Percentiles rank a stretch among this genome's conserved stretches.
Evolutionary conservation across 371 early-diverging fungal species (phyloP).

Genomic region (Umbelopsis sp.): DNA sequence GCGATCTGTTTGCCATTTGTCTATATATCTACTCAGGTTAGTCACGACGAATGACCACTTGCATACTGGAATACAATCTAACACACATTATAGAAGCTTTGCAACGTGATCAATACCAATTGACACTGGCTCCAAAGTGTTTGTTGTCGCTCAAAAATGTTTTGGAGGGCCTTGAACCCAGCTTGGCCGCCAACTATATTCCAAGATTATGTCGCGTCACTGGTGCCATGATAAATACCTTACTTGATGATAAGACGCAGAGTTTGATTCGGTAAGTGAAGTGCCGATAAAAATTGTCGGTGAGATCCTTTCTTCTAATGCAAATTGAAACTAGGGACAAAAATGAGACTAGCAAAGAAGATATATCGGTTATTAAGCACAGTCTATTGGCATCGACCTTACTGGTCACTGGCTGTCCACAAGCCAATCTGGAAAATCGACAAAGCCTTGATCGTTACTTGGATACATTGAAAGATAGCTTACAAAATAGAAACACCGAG

Average conservation of each 20-base stretch:
- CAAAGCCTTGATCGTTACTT: conserved; percentile 31
- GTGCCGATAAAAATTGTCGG: too few relatives aligned
- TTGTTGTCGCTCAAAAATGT: conserved; percentile 47
- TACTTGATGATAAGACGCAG: conserved; percentile 28
- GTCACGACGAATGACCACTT: not conserved
- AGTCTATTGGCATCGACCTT: conserved; percentile 43
- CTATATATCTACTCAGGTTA: conserved; percentile 45
- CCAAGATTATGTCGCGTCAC: conserved; percentile 36
- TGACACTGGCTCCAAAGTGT: conserved; percentile 42
- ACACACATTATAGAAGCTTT: conserved; percentile 28
- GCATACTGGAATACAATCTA: not conserved
- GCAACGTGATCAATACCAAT: conserved; percentile 33
- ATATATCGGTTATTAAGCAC: conserved; percentile 34
- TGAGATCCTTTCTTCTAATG: too few relatives aligned
- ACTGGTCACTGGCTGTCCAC: conserved; percentile 47
- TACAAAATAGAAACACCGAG: conserved; percentile 35
- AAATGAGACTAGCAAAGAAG: conserved; percentile 2
- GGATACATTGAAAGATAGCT: conserved; percentile 31
- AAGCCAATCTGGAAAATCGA: conserved; percentile 35
- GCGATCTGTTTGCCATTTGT: conserved; percentile 49
- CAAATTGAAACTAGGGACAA: not conserved
- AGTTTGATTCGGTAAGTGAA: conserved; percentile 27
- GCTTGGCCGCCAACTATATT: conserved; percentile 29
- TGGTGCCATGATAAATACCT: conserved; percentile 34
- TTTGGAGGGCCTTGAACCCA: conserved; percentile 39